These are phyloP conservation scores for Fusarium concolor DNA, from an alignment of 2,329 filamentous ascomycete genomes.

Conservation along the genomic window DNA sequence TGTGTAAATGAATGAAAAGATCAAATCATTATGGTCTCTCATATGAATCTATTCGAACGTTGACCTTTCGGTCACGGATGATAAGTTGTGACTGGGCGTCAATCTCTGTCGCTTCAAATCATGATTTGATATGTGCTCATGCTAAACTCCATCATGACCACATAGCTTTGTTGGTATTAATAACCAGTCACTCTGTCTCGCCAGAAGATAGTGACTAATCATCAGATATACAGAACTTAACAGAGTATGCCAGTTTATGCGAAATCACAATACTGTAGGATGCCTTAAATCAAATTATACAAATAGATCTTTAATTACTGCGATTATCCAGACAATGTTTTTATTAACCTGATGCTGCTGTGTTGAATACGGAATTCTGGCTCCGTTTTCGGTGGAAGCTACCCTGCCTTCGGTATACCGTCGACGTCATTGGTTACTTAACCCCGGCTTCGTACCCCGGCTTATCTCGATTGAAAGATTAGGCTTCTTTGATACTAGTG, in stretches of 20 bases:
- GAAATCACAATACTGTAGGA: too few species aligned
- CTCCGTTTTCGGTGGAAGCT: constrained; percentile 13
- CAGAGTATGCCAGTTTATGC: too few species aligned
- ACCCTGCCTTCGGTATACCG: background rate
- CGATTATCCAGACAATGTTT: too few species aligned
- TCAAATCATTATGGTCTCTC: background rate
- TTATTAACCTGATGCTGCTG: too few species aligned
- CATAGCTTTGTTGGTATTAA: too few species aligned
- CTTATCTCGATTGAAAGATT: background rate
- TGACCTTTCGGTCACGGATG: background rate
- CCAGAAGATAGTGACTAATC: too few species aligned
- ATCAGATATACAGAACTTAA: too few species aligned
- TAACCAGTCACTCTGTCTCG: too few species aligned
- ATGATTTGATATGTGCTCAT: too few species aligned
- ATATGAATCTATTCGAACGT: background rate
- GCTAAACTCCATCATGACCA: too few species aligned
- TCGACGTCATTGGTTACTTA: constrained; percentile 29
- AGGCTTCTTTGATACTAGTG: constrained; percentile 3
- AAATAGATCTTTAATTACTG: background rate
- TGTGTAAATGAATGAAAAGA: constrained; percentile 29
- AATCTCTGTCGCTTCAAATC: too few species aligned
- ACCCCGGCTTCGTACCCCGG: background rate
- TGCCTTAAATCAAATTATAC: too few species aligned
- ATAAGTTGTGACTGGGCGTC: background rate
- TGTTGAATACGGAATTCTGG: background rate